Base-by-base conservation (phyloP, 192 early-diverging fungal genomes). In the Podila epicladia region DNA sequence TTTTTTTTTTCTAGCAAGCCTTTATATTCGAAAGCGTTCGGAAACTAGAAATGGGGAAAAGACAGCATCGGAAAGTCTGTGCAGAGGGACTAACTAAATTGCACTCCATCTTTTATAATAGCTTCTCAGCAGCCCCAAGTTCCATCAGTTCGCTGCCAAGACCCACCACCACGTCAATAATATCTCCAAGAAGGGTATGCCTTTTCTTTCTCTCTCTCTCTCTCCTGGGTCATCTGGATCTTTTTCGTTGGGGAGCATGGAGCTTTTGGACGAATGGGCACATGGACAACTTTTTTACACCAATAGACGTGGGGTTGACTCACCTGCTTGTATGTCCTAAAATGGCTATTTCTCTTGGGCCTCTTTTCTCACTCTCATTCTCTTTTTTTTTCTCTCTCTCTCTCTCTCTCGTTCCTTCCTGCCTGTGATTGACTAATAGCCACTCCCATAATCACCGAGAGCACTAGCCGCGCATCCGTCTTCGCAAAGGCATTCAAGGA, bases 401-500 rank as follows among this genome's bases (percentile, higher is more conserved):
- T 22, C n/a, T n/a, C 0, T 62, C 66, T 35, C 67, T 31, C 24
- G 28, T 35, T 58, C 28, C 37, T 37, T 59, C 62, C 51, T 2
- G 0, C 9, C 12, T 45, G 20, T n/a, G 7, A 28, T 28, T 32
- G 20, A n/a, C 15, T 1, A 63, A 31, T 53, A 79, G 76, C 76
- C 24, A 49, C 70, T 5, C 76, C 76, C 5, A 64, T 79, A 65
- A 67, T 79, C 55, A 35, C 49, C n/a, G 76, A 79, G 60, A 71
- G 76, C 76, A 37, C 76, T 29, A 72, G 55, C 65, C 72, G 65
- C 45, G 76, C 76, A 41, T 72, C 76, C 13, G 31, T 72, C 61
- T 79, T 79, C 64, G 76, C 76, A 20, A 79, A 79, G 65, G 76
- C 76, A n/a, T 79, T 79, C 76, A 79, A 79, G 70, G 76, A 79